Evolutionary conservation across 2,329 filamentous ascomycete species (phyloP), one percentile per base, ranked within the genome.

Genomic region (Cladosporium sp.): DNA sequence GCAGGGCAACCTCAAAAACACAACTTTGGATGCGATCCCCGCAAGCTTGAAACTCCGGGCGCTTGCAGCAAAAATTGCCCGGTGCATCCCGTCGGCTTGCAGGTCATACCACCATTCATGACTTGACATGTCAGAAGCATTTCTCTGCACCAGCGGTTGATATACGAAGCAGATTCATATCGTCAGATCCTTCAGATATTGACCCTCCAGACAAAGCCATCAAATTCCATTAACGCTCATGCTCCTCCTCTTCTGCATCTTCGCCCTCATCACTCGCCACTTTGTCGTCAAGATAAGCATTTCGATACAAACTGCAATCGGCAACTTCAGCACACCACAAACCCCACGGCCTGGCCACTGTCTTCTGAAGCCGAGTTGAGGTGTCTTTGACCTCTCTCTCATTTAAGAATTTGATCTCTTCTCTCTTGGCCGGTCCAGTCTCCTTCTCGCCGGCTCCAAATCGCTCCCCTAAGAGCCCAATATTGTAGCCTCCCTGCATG

Each of bases 321-420:
- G 71, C 72, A 7, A 78, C 74, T 63, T 78, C 76, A 19, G 70
- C 69, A 61, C 69, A 71, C 77, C 77, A 79, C 14, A 78, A 60
- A 38, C 65, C 67, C 77, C 77, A 80, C 5, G 76, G 71, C 60
- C 74, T 69, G 1, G 67, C 64, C n/a, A 74, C 62, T 45, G 61
- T 52, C 7, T 63, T 65, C 56, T 69, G 66, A 15, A 69, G 74
- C 8, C 69, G 65, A 17, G 73, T 70, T 73, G 72, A 76, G 1
- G 74, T 65, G 65, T 78, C 78, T 47, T 72, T 70, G 20, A 64
- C 67, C 62, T 80, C 76, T 34, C 68, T 71, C 28, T 76, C 76
- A 56, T 63, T 76, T 56, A 80, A 59, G 58, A 73, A 78, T 55
- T 72, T 74, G 25, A 80, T 59, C 15, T 73, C 72, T 36, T 75